A percentile compares a stretch with the other conserved stretches of the same genome.
Evolutionary conservation across 495 filamentous ascomycete genomes (phyloP).

Genomic region (Penicillium coffeae): DNA sequence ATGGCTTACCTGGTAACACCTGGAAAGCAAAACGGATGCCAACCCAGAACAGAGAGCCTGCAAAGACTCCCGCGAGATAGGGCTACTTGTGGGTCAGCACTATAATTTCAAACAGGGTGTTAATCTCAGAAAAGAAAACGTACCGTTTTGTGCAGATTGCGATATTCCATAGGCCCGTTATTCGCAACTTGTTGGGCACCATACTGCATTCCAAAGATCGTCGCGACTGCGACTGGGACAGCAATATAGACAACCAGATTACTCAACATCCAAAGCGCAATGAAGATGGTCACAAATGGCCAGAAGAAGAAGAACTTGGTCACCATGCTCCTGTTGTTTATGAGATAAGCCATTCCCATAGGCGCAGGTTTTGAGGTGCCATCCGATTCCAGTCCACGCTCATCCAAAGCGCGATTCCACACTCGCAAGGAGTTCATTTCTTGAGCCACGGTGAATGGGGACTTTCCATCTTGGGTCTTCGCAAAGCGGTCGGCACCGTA

Average conservation of each 20-base stretch:
- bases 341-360: constrained; percentile 44
- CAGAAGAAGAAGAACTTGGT: constrained; percentile 88
- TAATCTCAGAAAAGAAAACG: constrained; percentile 20
- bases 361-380: constrained; percentile 61
- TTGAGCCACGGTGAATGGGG: constrained; percentile 73
- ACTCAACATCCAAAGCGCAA: constrained; percentile 66
- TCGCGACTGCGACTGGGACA: constrained; percentile 62
- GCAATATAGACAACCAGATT: constrained; percentile 69
- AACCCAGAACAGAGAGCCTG: constrained; percentile 80
- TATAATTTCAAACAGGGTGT: not conserved
- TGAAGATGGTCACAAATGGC: constrained; percentile 73
- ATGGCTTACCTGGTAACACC: constrained; percentile 63
- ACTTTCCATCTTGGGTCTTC: constrained; percentile 81
- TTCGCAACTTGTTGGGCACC: constrained; percentile 69
- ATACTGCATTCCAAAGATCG: constrained; percentile 73
- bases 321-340: constrained; percentile 75
- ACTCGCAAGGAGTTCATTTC: constrained; percentile 83
- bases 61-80: constrained; percentile 90
- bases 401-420: constrained; percentile 80
- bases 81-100: constrained; percentile 49
- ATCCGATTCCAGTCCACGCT: constrained; percentile 78
- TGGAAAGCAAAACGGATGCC: constrained; percentile 68
- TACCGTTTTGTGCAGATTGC: constrained; percentile 82
- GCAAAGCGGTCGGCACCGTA: constrained; percentile 91
- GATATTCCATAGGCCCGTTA: constrained; percentile 80